Base-by-base conservation (phyloP, 2,329 filamentous ascomycete genomes). In the Fusarium fujikuroi region DNA sequence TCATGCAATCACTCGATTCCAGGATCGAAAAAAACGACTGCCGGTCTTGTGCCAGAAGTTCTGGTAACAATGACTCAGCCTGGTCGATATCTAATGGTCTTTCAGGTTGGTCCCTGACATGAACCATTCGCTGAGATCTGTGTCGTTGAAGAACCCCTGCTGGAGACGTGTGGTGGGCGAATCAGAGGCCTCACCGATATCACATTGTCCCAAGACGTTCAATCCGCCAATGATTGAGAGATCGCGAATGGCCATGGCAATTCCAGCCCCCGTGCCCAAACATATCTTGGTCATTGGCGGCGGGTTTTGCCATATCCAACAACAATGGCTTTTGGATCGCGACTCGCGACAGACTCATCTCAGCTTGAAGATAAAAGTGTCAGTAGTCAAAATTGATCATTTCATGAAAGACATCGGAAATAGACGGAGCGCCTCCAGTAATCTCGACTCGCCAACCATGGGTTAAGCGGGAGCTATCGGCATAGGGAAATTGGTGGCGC, bases 161-260 rank as follows among this genome's bases (percentile, higher is more conserved):
- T 56, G 4, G 14, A 39, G 39, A 44, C 56, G 61, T 54, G 36
- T 53, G 50, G 53, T 46, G 37, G 60, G 23, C 76, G 60, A 78
- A 78, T 78, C 73, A 77, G 57, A 67, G 52, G 69, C 65, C 61
- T 25, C 49, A 59, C 52, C 58, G 71, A 70, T 69, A 76, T 66
- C 77, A 78, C 77, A 78, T 76, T 78, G 72, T 62, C 39, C 65
- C 46, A 61, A 53, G 44, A 49, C 43, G 63, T 47, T 68, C 70
- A 77, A 74, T 70, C 66, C 65, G 64, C 44, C 36, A 49, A 60
- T 63, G 36, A 40, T 40, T 32, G 46, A 43, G 46, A 39, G 43
- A 62, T 70, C 60, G 62, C 75, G 75, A 77, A 77, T 77, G 28
- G 60, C 60, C 59, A 70, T 74, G 58, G 49, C 34, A 67, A 68